Evolutionary conservation across 2,329 filamentous ascomycete species (phyloP).

Genomic region (Leptographium procerum): DNA sequence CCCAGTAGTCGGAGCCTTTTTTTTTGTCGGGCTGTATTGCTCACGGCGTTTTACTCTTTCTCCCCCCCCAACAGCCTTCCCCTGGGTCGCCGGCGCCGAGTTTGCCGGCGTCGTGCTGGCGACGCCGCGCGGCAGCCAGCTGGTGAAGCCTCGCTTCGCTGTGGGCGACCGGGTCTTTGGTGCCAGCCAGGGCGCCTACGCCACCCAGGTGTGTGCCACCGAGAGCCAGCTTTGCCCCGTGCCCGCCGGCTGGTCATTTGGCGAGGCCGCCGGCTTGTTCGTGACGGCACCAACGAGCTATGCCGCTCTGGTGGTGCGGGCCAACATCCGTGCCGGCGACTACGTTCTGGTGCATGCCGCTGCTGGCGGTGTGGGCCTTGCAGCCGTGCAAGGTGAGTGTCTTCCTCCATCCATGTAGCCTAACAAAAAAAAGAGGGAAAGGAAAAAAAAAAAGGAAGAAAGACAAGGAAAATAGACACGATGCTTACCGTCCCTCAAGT

Average conservation of each 20-base stretch:
- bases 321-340: slow-evolving; percentile 67
- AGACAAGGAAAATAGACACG: too few relatives aligned
- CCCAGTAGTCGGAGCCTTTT: background rate
- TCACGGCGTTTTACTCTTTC: background rate
- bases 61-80: slow-evolving; percentile 42
- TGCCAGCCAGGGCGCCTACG: slow-evolving; percentile 74
- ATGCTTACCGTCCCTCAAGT: slow-evolving; percentile 32
- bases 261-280: slow-evolving; percentile 78
- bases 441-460: too few relatives aligned
- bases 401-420: too few relatives aligned
- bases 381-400: slow-evolving; percentile 67
- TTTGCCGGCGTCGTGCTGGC: slow-evolving; percentile 71
- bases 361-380: slow-evolving; percentile 81
- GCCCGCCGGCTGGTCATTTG: slow-evolving; percentile 70
- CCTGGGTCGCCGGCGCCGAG: slow-evolving; percentile 79
- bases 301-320: slow-evolving; percentile 67
- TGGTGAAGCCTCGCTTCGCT: slow-evolving; percentile 42
- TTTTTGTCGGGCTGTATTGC: background rate
- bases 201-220: slow-evolving; percentile 56
- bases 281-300: slow-evolving; percentile 89
- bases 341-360: slow-evolving; percentile 86
- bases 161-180: slow-evolving; percentile 80
- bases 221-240: slow-evolving; percentile 63
- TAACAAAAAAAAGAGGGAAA: too few relatives aligned
- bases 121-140: slow-evolving; percentile 38